These are phyloP conservation scores for Neonectria sp. DNA, from an alignment of 2,329 filamentous ascomycete species.

Conservation along the genomic window DNA sequence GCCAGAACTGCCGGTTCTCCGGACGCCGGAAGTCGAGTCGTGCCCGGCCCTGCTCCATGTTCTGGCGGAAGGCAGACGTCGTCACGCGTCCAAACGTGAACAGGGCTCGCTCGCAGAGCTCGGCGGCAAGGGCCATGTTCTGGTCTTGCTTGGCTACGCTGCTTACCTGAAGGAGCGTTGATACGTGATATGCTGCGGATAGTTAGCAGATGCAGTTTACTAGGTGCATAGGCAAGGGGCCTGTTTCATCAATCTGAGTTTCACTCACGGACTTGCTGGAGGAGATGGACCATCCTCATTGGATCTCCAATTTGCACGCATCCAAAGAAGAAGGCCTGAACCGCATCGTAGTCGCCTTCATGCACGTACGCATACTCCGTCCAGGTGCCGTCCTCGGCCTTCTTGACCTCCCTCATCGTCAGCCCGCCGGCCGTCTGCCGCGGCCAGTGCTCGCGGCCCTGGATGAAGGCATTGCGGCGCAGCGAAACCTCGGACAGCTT, in stretches of 20 bases:
- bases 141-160: constrained; percentile 93
- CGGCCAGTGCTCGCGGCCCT: constrained; percentile 91
- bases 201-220: constrained; percentile 9
- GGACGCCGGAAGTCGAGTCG: constrained; percentile 84
- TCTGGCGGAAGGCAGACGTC: constrained; percentile 84
- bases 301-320: constrained; percentile 90
- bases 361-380: constrained; percentile 84
- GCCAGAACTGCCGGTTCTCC: constrained; percentile 94
- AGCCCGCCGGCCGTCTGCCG: constrained; percentile 84
- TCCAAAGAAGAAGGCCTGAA: constrained; percentile 83
- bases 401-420: constrained; percentile 77
- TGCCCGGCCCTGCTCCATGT: constrained; percentile 83
- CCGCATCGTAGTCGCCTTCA: constrained; percentile 78
- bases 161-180: constrained; percentile 92
- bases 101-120: constrained; percentile 90
- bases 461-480: constrained; percentile 86
- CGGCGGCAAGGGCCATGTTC: constrained; percentile 87
- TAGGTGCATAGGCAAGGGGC: neutral
- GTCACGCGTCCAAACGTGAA: constrained; percentile 94
- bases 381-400: constrained; percentile 66
- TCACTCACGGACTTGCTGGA: constrained; percentile 62
- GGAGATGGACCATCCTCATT: constrained; percentile 82
- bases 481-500: constrained; percentile 80
- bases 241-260: neutral
- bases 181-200: constrained; percentile 84